Percentiles rank a stretch among this genome's conserved stretches.
These are phyloP conservation scores for Picea abies DNA, from an alignment of 83 land plant genomes.

Conservation along the genomic window DNA sequence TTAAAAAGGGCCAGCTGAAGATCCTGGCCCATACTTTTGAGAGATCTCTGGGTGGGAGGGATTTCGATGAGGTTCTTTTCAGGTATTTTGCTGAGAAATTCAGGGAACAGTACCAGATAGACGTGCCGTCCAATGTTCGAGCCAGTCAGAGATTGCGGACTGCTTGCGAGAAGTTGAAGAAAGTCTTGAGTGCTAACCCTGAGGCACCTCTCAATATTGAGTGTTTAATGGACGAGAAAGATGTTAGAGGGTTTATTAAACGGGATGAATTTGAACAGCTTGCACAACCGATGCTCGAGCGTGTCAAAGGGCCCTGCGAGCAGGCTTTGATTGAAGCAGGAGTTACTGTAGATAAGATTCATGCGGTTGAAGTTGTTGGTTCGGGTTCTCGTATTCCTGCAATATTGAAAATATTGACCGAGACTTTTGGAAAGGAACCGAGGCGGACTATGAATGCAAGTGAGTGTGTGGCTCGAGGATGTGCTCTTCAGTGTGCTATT, in stretches of 20 bases:
- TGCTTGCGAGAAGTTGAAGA: slow-evolving; percentile 96
- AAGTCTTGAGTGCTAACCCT: slow-evolving; percentile 92
- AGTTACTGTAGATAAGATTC: slow-evolving; percentile 47
- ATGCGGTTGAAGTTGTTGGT: slow-evolving; percentile 92
- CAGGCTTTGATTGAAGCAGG: slow-evolving; percentile 74
- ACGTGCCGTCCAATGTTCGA: slow-evolving; percentile 58
- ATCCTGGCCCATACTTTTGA: slow-evolving; percentile 78
- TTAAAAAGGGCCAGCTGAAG: slow-evolving; percentile 73
- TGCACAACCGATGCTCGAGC: slow-evolving; percentile 60
- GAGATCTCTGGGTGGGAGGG: slow-evolving; percentile 80
- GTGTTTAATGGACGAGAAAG: slow-evolving; percentile 99
- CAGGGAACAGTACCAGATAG: slow-evolving; percentile 68
- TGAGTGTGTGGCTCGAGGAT: slow-evolving; percentile 98
- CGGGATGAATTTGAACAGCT: slow-evolving; percentile 96
- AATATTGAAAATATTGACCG: slow-evolving; percentile 56
- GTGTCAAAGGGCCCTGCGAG: slow-evolving; percentile 68
- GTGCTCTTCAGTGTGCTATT: slow-evolving; percentile 99
- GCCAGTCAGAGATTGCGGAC: slow-evolving; percentile 68
- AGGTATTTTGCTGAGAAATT: slow-evolving; percentile 73
- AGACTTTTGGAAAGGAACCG: slow-evolving; percentile 81
- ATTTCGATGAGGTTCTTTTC: slow-evolving; percentile 91
- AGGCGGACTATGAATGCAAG: slow-evolving; percentile 93
- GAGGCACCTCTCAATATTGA: slow-evolving; percentile 90
- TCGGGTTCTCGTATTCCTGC: slow-evolving; percentile 97
- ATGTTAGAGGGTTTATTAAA: slow-evolving; percentile 84